These are phyloP conservation scores for Candida corydali DNA, from an alignment of 805 yeast species.

Conservation along the genomic window DNA sequence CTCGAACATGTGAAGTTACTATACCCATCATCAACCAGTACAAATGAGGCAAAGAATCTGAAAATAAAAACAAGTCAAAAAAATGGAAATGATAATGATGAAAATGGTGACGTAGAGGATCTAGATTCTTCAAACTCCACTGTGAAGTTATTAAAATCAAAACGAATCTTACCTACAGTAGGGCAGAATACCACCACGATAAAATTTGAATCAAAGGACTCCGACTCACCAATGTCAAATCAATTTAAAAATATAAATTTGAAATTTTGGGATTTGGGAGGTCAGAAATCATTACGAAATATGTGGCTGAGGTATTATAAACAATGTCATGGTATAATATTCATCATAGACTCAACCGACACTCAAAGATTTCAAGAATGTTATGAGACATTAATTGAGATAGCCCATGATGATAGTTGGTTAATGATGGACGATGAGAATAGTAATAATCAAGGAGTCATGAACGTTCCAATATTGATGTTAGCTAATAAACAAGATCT, in stretches of 20 bases:
- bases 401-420: slow-evolving; percentile 44
- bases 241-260: slow-evolving; percentile 46
- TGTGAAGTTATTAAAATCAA: slow-evolving; percentile 31
- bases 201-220: slow-evolving; percentile 32
- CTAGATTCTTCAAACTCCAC: slow-evolving; percentile 12
- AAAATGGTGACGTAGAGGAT: slow-evolving; percentile 7
- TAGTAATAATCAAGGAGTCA: slow-evolving; percentile 20
- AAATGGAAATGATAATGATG: slow-evolving; percentile 7
- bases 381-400: slow-evolving; percentile 53
- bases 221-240: slow-evolving; percentile 27
- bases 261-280: slow-evolving; percentile 96
- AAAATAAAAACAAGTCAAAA: slow-evolving; percentile 9
- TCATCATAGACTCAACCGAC: slow-evolving; percentile 90
- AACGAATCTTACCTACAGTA: slow-evolving; percentile 82
- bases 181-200: slow-evolving; percentile 75
- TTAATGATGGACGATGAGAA: slow-evolving; percentile 15
- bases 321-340: slow-evolving; percentile 86
- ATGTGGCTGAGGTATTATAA: slow-evolving; percentile 87
- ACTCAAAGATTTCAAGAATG: slow-evolving; percentile 80
- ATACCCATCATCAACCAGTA: slow-evolving; percentile 24
- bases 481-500: slow-evolving; percentile 91
- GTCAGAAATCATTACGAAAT: slow-evolving; percentile 78
- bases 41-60: slow-evolving; percentile 10
- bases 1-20: slow-evolving; percentile 38
- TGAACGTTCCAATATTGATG: slow-evolving; percentile 84